Evolutionary conservation across 306 rosid species (phyloP), one percentile per base, ranked within the genome.

Genomic region (Inga oerstediana): DNA sequence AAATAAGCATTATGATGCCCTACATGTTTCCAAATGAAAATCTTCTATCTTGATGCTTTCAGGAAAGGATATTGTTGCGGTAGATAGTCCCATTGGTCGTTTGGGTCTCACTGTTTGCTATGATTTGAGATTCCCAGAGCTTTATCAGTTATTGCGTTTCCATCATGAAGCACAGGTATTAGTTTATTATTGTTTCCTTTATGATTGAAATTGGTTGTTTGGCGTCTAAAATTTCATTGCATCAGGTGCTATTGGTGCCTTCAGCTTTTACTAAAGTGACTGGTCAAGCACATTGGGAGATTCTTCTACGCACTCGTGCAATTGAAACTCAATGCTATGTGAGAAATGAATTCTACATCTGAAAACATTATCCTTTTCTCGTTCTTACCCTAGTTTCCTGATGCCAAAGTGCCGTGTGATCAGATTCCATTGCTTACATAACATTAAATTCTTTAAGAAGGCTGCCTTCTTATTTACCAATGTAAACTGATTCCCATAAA

Each of bases 241-340:
- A 10, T 67, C 79, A 96, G 99, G 88, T 96, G 79, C 88, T 96
- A 24, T 82, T 96, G 91, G 94, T 91, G 39, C 99, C 99, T 74
- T 72, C 99, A 70, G 93, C 99, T 59, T 96, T 96, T 88, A 96
- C 99, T 80, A 85, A 80, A 83, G 92, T 86, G 70, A 96, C 99
- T 74, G 99, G 98, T 75, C 90, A 82, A 87, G 99, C 98, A 27
- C 99, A 96, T 79, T 96, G 97, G 99, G 99, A 96, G 91, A 76
- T 91, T 86, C 99, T 96, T 85, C 97, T 96, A 46, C 93, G 97
- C 73, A 94, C 98, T 77, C 97, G 99, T 80, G 99, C 99, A 87
- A 89, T 94, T 85, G 98, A 96, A 87, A 94, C 88, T 85, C 99
- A 96, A 67, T 96, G 99, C 85, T 96, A 90, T 72, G 98, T 96